phyloP scores from a whole-genome alignment of 2,329 filamentous ascomycete genomes.

The Diaporthe eres region DNA sequence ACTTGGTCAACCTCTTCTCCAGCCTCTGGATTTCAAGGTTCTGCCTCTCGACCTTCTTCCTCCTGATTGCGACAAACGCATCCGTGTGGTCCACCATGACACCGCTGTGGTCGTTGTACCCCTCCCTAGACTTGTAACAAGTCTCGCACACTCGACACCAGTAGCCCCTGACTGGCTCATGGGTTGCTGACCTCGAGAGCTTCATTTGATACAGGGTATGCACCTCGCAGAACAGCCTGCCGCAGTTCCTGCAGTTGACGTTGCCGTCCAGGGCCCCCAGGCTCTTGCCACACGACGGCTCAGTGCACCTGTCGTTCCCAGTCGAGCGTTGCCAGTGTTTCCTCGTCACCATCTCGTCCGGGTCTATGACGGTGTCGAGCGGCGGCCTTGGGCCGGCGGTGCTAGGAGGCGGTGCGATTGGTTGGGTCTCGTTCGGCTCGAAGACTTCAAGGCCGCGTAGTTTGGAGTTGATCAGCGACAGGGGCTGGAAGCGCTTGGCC shows the following conservation, averaged over 20 bases:
- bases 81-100: constrained; percentile 78
- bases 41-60: constrained; percentile 85
- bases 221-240: constrained; percentile 93
- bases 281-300: constrained; percentile 86
- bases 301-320: constrained; percentile 84
- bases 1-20: constrained; percentile 91
- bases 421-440: constrained; percentile 84
- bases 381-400: constrained; percentile 56
- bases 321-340: constrained; percentile 89
- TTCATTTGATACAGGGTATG: constrained; percentile 99
- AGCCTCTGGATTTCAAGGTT: constrained; percentile 90
- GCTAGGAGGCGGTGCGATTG: constrained; percentile 52
- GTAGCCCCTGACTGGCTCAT: constrained; percentile 89
- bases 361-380: constrained; percentile 71
- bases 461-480: constrained; percentile 93
- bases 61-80: constrained; percentile 79
- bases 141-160: constrained; percentile 99
- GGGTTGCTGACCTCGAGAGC: constrained; percentile 87
- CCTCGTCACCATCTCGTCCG: constrained; percentile 90
- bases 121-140: constrained; percentile 97
- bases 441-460: constrained; percentile 93
- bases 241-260: constrained; percentile 95
- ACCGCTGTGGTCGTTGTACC: constrained; percentile 92
- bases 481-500: constrained; percentile 91
- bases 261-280: constrained; percentile 85